These are phyloP conservation scores for Coniophora puteana DNA, from an alignment of 1,284 basidiomycete species.

Conservation along the genomic window DNA sequence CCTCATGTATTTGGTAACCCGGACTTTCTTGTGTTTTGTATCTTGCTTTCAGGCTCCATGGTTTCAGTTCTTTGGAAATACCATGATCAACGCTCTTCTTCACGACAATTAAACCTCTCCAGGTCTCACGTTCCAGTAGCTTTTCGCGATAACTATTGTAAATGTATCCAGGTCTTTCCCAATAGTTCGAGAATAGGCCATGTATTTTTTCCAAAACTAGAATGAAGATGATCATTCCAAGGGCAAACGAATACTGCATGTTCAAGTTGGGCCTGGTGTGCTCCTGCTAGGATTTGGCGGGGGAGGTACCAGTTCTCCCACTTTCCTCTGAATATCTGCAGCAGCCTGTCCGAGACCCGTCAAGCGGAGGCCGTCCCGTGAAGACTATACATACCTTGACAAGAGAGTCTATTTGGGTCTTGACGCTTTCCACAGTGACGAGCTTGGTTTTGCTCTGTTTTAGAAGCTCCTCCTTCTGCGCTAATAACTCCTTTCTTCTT, in stretches of 20 bases:
- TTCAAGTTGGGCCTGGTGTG: constrained; percentile 10
- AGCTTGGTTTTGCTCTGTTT: constrained; percentile 67
- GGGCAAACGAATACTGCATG: no score
- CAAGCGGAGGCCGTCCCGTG: constrained; percentile 3
- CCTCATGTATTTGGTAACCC: constrained; percentile 19
- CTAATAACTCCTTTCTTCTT: constrained; percentile 57
- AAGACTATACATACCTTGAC: constrained; percentile 51
- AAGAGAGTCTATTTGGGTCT: constrained; percentile 65
- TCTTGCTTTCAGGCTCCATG: no score
- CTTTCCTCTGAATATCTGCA: constrained; percentile 68
- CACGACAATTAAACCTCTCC: no score
- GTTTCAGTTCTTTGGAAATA: no score
- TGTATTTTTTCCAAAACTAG: constrained; percentile 9
- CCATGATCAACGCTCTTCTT: no score
- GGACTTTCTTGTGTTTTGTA: no score
- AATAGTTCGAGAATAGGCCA: no score
- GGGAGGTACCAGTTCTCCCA: constrained; percentile 60
- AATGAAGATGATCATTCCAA: no score
- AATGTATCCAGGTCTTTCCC: constrained; percentile 26
- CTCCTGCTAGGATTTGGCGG: constrained; percentile 17
- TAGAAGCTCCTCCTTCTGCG: constrained; percentile 68
- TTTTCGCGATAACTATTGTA: no score
- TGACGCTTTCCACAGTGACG: constrained; percentile 68
- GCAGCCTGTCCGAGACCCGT: constrained; percentile 45
- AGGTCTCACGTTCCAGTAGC: no score